Conservation (phyloP, 306 rosid genomes). For the Inga leiocalycina region DNA sequence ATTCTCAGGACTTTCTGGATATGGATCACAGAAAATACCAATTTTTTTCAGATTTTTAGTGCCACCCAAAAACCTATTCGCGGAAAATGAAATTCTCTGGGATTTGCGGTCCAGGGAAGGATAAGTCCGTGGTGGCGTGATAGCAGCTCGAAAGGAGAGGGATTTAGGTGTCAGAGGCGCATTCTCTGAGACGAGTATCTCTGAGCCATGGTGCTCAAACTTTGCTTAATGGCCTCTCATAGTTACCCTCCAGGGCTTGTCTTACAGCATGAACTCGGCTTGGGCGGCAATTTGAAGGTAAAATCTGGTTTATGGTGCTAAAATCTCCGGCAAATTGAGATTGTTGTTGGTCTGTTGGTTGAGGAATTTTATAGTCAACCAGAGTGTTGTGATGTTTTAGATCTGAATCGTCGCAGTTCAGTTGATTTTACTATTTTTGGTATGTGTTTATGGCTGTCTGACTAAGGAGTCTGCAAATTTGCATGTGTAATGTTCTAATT, state of each 20-base stretch:
- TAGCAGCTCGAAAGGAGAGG: slow-evolving; percentile 28
- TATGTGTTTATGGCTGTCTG: neutral
- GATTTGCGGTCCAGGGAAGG: slow-evolving; percentile 42
- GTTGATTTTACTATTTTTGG: slow-evolving; percentile 1
- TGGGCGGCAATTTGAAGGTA: slow-evolving; percentile 54
- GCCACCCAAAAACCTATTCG: slow-evolving; percentile 39
- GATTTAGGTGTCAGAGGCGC: slow-evolving; percentile 34
- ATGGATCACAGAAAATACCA: slow-evolving; percentile 34
- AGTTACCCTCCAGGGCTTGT: slow-evolving; percentile 60
- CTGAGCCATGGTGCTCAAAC: slow-evolving; percentile 47
- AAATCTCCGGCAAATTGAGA: neutral
- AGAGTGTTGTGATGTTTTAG: neutral
- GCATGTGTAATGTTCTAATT: slow-evolving; percentile 14
- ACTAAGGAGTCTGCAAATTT: neutral
- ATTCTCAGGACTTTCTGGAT: slow-evolving; percentile 38
- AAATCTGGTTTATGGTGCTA: slow-evolving; percentile 11
- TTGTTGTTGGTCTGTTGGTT: neutral
- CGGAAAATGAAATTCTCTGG: slow-evolving; percentile 32
- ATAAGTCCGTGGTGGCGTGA: slow-evolving; percentile 47
- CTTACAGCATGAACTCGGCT: slow-evolving; percentile 52
- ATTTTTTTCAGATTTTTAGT: slow-evolving; percentile 11
- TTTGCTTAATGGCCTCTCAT: slow-evolving; percentile 75
- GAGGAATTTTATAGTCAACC: neutral
- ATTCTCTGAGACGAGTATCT: slow-evolving; percentile 40
- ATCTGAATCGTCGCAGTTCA: neutral